These are phyloP conservation scores for Phytophthora cryptogea DNA, from an alignment of 352 stramenopile species.

Conservation along the genomic window DNA sequence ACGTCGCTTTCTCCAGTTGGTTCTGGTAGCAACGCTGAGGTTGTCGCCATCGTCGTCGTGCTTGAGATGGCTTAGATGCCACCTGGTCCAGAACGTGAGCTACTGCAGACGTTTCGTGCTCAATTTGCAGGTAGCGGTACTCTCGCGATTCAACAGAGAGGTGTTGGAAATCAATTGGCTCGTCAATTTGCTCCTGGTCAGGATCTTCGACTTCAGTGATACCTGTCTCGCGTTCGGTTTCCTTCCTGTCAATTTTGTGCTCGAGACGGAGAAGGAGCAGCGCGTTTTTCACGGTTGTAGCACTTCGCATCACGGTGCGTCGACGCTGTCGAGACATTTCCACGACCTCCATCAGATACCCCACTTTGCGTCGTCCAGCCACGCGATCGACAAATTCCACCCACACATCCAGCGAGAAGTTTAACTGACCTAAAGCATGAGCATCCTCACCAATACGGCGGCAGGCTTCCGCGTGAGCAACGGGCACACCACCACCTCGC, in stretches of 20 bases:
- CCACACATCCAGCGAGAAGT: constrained; percentile 71
- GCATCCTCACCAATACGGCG: constrained; percentile 27
- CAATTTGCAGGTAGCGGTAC: constrained; percentile 72
- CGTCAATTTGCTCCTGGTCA: constrained; percentile 4
- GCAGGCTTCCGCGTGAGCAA: constrained; percentile 29
- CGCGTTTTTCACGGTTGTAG: constrained; percentile 63
- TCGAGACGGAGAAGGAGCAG: constrained; percentile 49
- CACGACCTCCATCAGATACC: constrained; percentile 65
- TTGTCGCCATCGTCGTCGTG: constrained; percentile 19
- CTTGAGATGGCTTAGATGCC: constrained; percentile 10
- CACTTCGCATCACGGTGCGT: constrained; percentile 56
- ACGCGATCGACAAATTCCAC: constrained; percentile 67
- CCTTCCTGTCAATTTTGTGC: constrained; percentile 34
- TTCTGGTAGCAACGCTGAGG: constrained; percentile 34
- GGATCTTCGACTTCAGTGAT: constrained; percentile 29
- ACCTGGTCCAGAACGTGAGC: constrained; percentile 49
- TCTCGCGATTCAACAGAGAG: constrained; percentile 63
- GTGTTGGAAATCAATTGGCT: constrained; percentile 45
- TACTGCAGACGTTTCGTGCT: constrained; percentile 56
- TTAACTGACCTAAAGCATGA: constrained; percentile 38
- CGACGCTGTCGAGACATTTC: constrained; percentile 28
- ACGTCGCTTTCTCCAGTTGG: constrained; percentile 50
- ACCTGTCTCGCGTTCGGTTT: constrained; percentile 21
- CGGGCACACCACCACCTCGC: constrained; percentile 22
- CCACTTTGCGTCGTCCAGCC: constrained; percentile 63